Percentiles rank a stretch among this genome's conserved stretches.
Evolutionary conservation across 2,329 filamentous ascomycete genomes (phyloP).

Genomic region (Metarhizium sp.): DNA sequence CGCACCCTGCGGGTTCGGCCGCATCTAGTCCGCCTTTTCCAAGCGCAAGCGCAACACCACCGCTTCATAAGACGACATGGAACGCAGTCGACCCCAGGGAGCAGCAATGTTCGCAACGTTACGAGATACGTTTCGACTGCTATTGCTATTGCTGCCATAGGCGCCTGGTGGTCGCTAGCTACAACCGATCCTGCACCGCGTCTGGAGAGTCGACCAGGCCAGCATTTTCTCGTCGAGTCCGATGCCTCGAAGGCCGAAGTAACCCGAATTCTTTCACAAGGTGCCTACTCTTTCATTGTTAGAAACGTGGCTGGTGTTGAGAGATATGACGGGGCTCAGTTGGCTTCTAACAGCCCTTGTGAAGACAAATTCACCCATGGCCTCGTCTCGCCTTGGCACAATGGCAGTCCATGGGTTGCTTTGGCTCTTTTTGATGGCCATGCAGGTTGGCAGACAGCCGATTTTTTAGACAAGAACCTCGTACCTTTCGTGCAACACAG

Average conservation of each 20-base stretch:
- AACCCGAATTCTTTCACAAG: not conserved
- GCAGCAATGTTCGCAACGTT: too few relatives aligned
- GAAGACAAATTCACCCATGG: not conserved
- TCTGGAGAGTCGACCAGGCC: not conserved
- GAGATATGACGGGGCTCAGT: not conserved
- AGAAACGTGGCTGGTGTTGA: not conserved
- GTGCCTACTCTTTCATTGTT: not conserved
- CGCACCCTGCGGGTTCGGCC: too few relatives aligned
- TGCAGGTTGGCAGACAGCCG: constrained; percentile 24
- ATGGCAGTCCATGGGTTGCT: constrained; percentile 18
- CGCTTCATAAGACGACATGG: too few relatives aligned
- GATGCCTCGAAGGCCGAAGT: not conserved
- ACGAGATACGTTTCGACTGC: not conserved
- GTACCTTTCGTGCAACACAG: constrained; percentile 11
- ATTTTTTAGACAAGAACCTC: constrained; percentile 19
- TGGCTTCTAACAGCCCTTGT: not conserved
- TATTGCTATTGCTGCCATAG: not conserved
- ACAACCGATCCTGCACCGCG: not conserved
- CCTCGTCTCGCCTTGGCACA: not conserved
- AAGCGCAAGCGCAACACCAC: too few relatives aligned
- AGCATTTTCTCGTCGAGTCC: not conserved
- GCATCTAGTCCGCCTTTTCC: too few relatives aligned
- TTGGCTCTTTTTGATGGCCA: constrained; percentile 27
- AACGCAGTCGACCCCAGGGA: too few relatives aligned
- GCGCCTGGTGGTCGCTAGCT: not conserved